Base-by-base conservation (phyloP, 2,329 filamentous ascomycete species). In the Lecanicillium sp. region DNA sequence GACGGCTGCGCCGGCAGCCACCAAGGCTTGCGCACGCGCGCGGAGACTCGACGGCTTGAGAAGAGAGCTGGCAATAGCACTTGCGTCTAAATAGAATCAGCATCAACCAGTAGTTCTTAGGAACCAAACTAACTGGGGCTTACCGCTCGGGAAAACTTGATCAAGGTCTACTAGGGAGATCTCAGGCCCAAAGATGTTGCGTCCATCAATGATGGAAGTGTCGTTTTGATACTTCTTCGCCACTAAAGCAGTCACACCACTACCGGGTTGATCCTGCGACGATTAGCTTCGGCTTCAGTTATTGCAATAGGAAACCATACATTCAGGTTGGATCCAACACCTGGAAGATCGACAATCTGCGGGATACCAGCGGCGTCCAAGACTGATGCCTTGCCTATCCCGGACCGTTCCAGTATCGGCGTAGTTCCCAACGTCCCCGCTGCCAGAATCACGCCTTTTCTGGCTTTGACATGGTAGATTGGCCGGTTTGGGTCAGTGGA, bases 341-440 rank as follows among this genome's bases (percentile, higher is more conserved):
- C 78, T 0, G 77, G 78, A 1, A 78, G 67, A 54, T 82, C 69
- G 2, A 68, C 62, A 21, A 78, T 46, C 8, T 74, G 65, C 2
- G 64, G 56, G 49, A 81, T 75, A n/a, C 65, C 60, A 52, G 72
- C 67, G 7, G 64, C 61, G 12, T 65, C 48, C 5, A 83, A 66
- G 49, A 79, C 71, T 0, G 63, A 56, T 5, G 55, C 53, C 1
- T 72, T 71, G 3, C 78, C 78, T 26, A 82, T 67, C 37, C 79
- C 79, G 17, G 70, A 75, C 6, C 78, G 66, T 57, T 77, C 77
- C 21, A 83, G 68, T 2, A 82, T 61, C 42, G 52, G 48, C 5
- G 51, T 21, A 17, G 44, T 51, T 9, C 51, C 53, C 21, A 56
- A 35, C 11, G 53, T 37, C 8, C 54, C 54, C 3, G 54, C 51